Evolutionary conservation across 345 rosid species (phyloP), one percentile per base, ranked within the genome.

Genomic region (Citrus sp.): DNA sequence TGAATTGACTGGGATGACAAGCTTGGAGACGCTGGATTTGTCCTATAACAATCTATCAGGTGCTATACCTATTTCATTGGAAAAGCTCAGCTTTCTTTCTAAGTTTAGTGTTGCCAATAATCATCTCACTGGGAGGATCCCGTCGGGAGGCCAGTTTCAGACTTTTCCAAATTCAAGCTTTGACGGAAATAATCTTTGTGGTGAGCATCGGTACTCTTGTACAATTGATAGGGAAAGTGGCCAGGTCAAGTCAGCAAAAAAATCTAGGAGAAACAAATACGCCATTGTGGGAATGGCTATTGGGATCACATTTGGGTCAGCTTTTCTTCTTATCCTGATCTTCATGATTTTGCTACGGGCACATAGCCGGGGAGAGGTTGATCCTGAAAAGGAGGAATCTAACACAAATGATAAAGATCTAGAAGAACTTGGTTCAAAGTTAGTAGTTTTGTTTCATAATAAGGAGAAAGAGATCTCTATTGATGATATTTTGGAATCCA

Each of bases 131-230:
- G 98, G 98, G 59, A 79, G 19, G 54, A 88, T 94, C 24, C 97
- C 98, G 21, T 73, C 76, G 0, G 92, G 87, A 74, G 87, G 89
- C 75, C 98, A 94, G 82, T 92, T 94, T 82, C 84, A 54, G 70
- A 91, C 91, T 42, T 94, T 94, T 58, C 93, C 96, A 6, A 90
- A 87, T 79, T 87, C 97, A 60, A 93, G 98, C 86, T 93, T 92
- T 7, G 97, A 92, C 83, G 93, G 87, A 30, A 94, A 91, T 67
- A 28, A 69, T 66, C 95, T 94, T 18, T 93, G 98, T n/a, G 97
- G 97, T 25, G 93, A 92, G 30, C 93, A 89, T 27, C 72, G 86
- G 75, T 72, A 75, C 62, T 79, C 77, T 34, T 92, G 98, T 86
- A 70, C 1, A 60, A 58, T 49, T 66, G 42, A 60, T 30, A 8